These are phyloP conservation scores for Colletotrichum theobromicola DNA, from an alignment of 2,329 filamentous ascomycete genomes.

Conservation along the genomic window DNA sequence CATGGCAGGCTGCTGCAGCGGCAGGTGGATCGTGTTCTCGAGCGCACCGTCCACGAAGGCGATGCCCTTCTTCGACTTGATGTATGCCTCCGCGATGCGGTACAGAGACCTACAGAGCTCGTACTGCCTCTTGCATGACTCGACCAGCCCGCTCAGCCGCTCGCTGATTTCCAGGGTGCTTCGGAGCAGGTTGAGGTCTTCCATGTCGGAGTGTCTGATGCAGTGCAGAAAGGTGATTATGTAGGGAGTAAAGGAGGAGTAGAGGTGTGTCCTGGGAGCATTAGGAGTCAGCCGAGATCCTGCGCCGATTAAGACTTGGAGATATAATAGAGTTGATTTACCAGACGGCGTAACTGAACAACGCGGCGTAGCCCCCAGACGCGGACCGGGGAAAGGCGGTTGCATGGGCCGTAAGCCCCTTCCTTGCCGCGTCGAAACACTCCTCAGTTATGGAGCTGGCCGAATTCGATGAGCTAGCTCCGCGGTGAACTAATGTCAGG, in stretches of 20 bases:
- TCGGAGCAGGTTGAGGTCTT: slow-evolving; percentile 10
- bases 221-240: slow-evolving; percentile 26
- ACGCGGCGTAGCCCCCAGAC: slow-evolving; percentile 7
- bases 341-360: slow-evolving; percentile 25
- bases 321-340: background rate
- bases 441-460: slow-evolving; percentile 17
- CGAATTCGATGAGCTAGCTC: slow-evolving; percentile 15
- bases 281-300: background rate
- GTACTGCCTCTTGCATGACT: slow-evolving; percentile 2
- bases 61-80: background rate
- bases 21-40: background rate
- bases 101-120: slow-evolving; percentile 1
- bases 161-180: slow-evolving; percentile 2
- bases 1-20: background rate
- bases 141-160: background rate
- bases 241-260: slow-evolving; percentile 26
- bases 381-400: slow-evolving; percentile 16
- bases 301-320: background rate
- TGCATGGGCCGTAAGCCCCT: slow-evolving; percentile 21
- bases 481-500: slow-evolving; percentile 22
- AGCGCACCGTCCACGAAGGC: background rate
- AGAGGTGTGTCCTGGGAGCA: slow-evolving; percentile 22
- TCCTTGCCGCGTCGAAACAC: slow-evolving; percentile 23
- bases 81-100: slow-evolving; percentile 10
- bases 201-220: slow-evolving; percentile 10